phyloP scores from a whole-genome alignment of 1,284 basidiomycete species.

The Trichosporon sp. region DNA sequence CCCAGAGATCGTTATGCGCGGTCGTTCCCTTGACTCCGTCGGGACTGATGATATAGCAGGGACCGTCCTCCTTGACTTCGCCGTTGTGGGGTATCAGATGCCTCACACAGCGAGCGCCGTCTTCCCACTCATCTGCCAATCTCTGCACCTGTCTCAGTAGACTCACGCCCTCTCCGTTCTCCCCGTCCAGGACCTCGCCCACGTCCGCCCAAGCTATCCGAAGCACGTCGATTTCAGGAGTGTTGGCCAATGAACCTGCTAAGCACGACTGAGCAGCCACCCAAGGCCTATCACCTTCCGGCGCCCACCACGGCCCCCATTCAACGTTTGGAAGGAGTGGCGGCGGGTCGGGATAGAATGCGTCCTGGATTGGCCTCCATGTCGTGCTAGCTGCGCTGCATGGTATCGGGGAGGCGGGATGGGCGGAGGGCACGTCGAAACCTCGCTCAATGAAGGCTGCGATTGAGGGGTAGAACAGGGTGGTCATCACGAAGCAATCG shows the following conservation, averaged over 20 bases:
- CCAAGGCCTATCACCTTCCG: conserved; percentile 16
- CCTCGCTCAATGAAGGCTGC: conserved; percentile 65
- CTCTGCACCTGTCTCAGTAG: conserved; percentile 6
- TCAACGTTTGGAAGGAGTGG: conserved; percentile 38
- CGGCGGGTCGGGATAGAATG: conserved; percentile 34
- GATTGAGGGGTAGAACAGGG: conserved; percentile 86
- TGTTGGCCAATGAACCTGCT: not conserved
- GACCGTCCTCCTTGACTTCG: conserved; percentile 13
- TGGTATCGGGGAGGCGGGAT: conserved; percentile 40
- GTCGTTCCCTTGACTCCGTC: conserved; percentile 12
- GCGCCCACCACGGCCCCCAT: conserved; percentile 41
- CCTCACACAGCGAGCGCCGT: conserved; percentile 31
- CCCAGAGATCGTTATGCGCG: conserved; percentile 4
- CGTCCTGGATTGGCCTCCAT: conserved; percentile 28
- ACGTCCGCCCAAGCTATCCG: conserved; percentile 45
- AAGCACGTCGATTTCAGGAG: conserved; percentile 29
- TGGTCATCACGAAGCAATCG: conserved; percentile 90
- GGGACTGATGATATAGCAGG: conserved; percentile 32
- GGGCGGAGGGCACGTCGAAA: conserved; percentile 24
- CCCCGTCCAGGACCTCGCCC: conserved; percentile 38
- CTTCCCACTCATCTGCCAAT: conserved; percentile 30
- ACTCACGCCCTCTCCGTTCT: conserved; percentile 1
- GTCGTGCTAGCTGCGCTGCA: conserved; percentile 36
- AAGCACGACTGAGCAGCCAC: conserved; percentile 7
- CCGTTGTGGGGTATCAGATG: conserved; percentile 18